Base-by-base conservation (phyloP, 495 filamentous ascomycete genomes). In the Astrocystis sublimbata region DNA sequence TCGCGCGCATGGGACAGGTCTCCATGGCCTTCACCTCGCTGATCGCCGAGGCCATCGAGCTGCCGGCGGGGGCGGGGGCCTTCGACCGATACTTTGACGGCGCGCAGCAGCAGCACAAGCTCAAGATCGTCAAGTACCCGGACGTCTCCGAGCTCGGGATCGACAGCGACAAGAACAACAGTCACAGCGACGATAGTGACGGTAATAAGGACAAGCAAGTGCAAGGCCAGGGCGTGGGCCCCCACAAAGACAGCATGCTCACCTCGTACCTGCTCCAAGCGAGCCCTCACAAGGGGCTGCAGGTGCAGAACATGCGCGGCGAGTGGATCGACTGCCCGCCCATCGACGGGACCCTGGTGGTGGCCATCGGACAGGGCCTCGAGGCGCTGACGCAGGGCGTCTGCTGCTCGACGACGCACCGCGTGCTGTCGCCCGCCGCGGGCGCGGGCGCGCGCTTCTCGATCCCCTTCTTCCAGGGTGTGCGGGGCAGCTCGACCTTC, bases 221-320 rank as follows among this genome's bases (percentile, higher is more conserved):
- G 0, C 76, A 81, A 51, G 81, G 83, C 9, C 87, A 90, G 68
- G 92, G 92, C 21, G 92, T 96, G 2, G 92, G 94, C 0, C 89
- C 94, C 8, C 94, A 98, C 74, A 98, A 98, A 73, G 94, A 98
- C 74, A 89, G 85, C 51, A 93, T 93, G 83, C 84, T 97, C 41
- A 87, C 88, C 10, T 90, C 86, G 21, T 97, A 93, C 73, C 83
- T 98, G 38, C 83, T 97, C 28, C 94, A 97, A 75, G 92, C 88
- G 2, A 88, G 86, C n/a, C 74, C 79, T 1, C 94, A 97, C 68
- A 78, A 70, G 2, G 92, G 92, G 0, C 78, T 98, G 17, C 93
- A 98, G 70, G 93, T 93, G 4, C 93, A 96, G 73, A 97, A 96
- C 72, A 87, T 87, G 66, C 71, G 74, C 21, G 92, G 93, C 23